These are phyloP conservation scores for Acanthamoeba castellanii DNA, from an alignment of 208 protist genomes.

Conservation along the genomic window DNA sequence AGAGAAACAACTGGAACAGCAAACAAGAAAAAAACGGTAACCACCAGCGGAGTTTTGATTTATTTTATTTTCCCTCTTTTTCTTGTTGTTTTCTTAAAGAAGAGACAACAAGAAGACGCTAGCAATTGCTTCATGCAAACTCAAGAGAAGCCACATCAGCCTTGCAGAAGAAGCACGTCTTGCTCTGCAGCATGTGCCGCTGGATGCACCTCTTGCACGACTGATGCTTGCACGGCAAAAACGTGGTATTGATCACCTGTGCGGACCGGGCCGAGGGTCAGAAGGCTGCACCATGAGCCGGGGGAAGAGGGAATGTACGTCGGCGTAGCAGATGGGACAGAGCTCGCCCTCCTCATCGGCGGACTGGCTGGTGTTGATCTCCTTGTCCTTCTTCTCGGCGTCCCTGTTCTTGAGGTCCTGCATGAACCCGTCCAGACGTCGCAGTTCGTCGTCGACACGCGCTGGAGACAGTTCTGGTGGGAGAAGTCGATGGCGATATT, in stretches of 20 bases:
- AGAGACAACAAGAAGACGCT: neutral
- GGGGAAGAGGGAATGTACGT: neutral
- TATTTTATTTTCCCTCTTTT: neutral
- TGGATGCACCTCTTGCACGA: slow-evolving; percentile 78
- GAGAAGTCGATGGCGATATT: neutral
- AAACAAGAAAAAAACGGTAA: neutral
- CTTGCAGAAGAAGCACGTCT: slow-evolving; percentile 77
- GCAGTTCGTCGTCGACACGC: neutral
- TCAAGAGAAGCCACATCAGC: slow-evolving; percentile 58
- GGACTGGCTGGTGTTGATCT: neutral
- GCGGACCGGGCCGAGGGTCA: neutral
- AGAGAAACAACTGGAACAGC: neutral
- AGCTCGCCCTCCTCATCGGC: slow-evolving; percentile 70
- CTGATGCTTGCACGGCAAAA: slow-evolving; percentile 70
- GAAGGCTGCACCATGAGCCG: neutral
- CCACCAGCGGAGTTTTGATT: neutral
- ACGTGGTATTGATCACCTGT: slow-evolving; percentile 62
- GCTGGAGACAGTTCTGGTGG: neutral
- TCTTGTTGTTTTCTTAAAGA: neutral
- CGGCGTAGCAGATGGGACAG: slow-evolving; percentile 72
- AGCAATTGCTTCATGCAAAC: neutral
- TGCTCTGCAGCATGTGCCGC: slow-evolving; percentile 74
- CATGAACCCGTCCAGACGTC: slow-evolving; percentile 16
- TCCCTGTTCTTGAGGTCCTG: slow-evolving; percentile 40
- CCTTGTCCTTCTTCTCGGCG: slow-evolving; percentile 33